phyloP scores from a whole-genome alignment of 2,329 filamentous ascomycete genomes.

The Hawksworthiomyces lignivorus region DNA sequence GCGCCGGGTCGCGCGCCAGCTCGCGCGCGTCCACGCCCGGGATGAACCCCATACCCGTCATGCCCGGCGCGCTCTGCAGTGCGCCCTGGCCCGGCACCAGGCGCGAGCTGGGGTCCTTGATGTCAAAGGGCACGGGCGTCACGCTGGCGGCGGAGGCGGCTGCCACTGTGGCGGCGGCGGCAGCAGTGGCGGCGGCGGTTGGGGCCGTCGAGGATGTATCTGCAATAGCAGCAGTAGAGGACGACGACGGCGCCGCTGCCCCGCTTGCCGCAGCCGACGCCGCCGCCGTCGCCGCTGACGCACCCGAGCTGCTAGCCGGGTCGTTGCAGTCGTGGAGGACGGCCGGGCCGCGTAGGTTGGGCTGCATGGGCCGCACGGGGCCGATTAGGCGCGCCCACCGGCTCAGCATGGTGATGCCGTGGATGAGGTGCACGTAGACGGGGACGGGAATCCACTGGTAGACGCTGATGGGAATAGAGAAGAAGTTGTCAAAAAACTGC shows the following conservation, averaged over 20 bases:
- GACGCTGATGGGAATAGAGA: conserved; percentile 31
- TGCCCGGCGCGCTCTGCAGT: background rate
- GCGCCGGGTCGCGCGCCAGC: conserved; percentile 27
- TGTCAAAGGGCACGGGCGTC: background rate
- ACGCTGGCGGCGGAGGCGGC: background rate
- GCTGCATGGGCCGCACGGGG: conserved; percentile 1
- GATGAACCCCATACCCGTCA: background rate
- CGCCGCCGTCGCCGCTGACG: background rate
- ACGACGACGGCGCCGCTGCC: background rate
- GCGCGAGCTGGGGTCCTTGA: conserved; percentile 6
- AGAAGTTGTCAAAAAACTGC: conserved; percentile 42
- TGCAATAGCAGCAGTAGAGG: no score
- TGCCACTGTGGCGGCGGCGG: background rate
- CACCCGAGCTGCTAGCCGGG: no score
- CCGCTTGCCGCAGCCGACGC: background rate
- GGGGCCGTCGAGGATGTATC: background rate
- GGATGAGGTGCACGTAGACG: conserved; percentile 38
- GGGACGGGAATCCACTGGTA: conserved; percentile 41
- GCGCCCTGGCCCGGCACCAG: conserved; percentile 10
- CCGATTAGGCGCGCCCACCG: conserved; percentile 42
- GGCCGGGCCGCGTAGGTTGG: background rate
- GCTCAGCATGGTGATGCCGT: conserved; percentile 42
- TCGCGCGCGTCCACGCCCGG: conserved; percentile 13
- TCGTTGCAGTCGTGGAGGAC: background rate
- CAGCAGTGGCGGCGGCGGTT: background rate